Percentiles rank a stretch among this genome's conserved stretches.
phyloP scores from a whole-genome alignment of 768 basidiomycete species.

The Trametes gibbosa region DNA sequence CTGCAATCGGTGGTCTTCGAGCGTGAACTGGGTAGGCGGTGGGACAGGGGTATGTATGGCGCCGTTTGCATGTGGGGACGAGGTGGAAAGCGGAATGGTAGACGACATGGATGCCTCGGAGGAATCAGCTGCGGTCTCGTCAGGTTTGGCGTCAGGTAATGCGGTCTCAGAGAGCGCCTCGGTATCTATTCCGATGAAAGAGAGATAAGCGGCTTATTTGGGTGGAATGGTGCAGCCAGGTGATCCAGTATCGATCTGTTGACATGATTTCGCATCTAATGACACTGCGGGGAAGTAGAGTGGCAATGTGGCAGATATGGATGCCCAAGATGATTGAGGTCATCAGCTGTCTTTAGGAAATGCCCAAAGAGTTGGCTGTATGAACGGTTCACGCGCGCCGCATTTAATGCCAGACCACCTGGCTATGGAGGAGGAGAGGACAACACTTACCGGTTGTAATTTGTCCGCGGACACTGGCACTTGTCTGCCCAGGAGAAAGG shows the following conservation, averaged over 20 bases:
- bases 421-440: not conserved
- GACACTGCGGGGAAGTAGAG: not conserved
- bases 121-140: conserved; percentile 1
- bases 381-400: not conserved
- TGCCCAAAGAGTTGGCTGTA: conserved; percentile 5
- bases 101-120: conserved; percentile 10
- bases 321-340: not conserved
- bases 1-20: conserved; percentile 65
- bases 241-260: not conserved
- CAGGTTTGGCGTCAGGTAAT: conserved; percentile 5
- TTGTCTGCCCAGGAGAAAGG: conserved; percentile 59
- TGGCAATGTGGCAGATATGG: not conserved
- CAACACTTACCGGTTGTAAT: conserved; percentile 52
- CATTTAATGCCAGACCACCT: conserved; percentile 2
- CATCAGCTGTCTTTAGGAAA: not conserved
- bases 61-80: conserved; percentile 4
- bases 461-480: conserved; percentile 47
- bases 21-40: conserved; percentile 40
- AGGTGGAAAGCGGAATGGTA: conserved; percentile 6
- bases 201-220: not conserved
- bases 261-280: not conserved
- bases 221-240: not conserved
- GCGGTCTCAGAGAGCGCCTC: conserved; percentile 11
- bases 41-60: conserved; percentile 20
- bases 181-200: conserved; percentile 6